Evolutionary conservation across 2,329 filamentous ascomycete genomes (phyloP).

Genomic region (Grosmannia serpens): DNA sequence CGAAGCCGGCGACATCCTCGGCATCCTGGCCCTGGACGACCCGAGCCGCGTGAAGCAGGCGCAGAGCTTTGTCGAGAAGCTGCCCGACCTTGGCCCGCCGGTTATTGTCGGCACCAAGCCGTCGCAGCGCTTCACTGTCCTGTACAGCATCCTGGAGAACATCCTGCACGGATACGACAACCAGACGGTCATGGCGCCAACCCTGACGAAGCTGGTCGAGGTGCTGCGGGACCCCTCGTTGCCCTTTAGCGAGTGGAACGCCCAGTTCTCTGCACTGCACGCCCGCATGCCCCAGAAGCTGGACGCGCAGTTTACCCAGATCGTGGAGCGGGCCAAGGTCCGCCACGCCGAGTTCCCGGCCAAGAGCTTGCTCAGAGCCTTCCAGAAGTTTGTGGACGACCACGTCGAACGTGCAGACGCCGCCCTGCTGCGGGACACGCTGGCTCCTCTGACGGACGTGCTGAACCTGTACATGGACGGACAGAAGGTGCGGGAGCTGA

Average conservation of each 20-base stretch:
- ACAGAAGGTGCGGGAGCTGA: conserved; percentile 80
- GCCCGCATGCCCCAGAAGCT: conserved; percentile 94
- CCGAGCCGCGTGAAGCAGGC: conserved; percentile 94
- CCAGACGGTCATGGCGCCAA: conserved; percentile 85
- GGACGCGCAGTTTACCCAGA: conserved; percentile 67
- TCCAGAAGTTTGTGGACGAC: conserved; percentile 82
- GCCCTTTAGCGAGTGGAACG: conserved; percentile 92
- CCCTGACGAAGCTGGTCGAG: conserved; percentile 78
- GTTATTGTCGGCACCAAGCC: conserved; percentile 86
- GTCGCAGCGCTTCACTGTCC: conserved; percentile 70
- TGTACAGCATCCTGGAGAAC: conserved; percentile 69
- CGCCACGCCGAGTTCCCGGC: conserved; percentile 83
- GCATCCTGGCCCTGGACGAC: conserved; percentile 89
- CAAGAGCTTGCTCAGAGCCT: conserved; percentile 72
- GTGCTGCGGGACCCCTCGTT: conserved; percentile 83
- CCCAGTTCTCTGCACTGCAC: conserved; percentile 92
- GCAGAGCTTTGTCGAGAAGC: conserved; percentile 81
- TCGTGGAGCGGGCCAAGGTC: conserved; percentile 71
- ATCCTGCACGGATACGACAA: conserved; percentile 94
- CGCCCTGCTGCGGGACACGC: conserved; percentile 57
- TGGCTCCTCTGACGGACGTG: conserved; percentile 67
- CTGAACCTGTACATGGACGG: conserved; percentile 75
- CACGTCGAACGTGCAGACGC: conserved; percentile 64
- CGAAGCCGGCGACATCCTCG: conserved; percentile 96
- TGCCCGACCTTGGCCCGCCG: conserved; percentile 76